Conservation (phyloP, 2,329 filamentous ascomycete species). For the Penicillium sp. region DNA sequence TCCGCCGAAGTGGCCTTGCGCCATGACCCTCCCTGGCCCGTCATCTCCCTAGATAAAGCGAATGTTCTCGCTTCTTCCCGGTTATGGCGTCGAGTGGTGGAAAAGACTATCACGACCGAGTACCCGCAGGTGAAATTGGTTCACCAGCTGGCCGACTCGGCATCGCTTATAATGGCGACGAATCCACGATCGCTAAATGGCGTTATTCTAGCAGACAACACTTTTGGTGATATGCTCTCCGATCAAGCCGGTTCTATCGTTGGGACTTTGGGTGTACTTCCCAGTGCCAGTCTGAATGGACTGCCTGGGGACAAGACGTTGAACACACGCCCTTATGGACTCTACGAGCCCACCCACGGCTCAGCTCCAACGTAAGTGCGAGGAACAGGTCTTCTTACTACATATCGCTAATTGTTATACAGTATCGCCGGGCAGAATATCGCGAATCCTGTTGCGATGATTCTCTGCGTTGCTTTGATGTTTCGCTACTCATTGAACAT, state of each 20-base stretch:
- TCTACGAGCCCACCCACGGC: conserved; percentile 92
- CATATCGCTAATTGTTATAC: conserved; percentile 6
- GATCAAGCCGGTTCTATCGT: conserved; percentile 91
- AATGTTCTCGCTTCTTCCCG: conserved; percentile 87
- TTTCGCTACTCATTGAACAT: conserved; percentile 84
- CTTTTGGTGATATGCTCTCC: conserved; percentile 91
- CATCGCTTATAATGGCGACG: conserved; percentile 91
- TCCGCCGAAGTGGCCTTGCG: conserved; percentile 77
- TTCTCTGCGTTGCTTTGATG: conserved; percentile 91
- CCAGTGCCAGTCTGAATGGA: conserved; percentile 81
- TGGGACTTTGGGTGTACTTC: conserved; percentile 80
- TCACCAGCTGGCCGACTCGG: conserved; percentile 88
- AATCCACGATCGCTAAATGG: conserved; percentile 83
- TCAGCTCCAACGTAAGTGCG: conserved; percentile 42
- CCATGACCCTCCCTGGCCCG: conserved; percentile 70
- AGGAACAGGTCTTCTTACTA: too few species aligned
- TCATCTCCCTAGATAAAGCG: conserved; percentile 88
- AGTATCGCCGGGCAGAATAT: conserved; percentile 87
- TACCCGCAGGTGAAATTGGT: conserved; percentile 79
- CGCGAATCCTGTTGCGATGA: conserved; percentile 85
- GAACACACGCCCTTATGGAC: conserved; percentile 78
- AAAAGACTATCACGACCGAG: conserved; percentile 78
- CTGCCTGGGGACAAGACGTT: conserved; percentile 68
- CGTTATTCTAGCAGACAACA: conserved; percentile 83
- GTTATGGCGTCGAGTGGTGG: conserved; percentile 82